Evolutionary conservation across 2,329 filamentous ascomycete genomes (phyloP), one percentile per base, ranked within the genome.

Genomic region (Aspergillus sojae): DNA sequence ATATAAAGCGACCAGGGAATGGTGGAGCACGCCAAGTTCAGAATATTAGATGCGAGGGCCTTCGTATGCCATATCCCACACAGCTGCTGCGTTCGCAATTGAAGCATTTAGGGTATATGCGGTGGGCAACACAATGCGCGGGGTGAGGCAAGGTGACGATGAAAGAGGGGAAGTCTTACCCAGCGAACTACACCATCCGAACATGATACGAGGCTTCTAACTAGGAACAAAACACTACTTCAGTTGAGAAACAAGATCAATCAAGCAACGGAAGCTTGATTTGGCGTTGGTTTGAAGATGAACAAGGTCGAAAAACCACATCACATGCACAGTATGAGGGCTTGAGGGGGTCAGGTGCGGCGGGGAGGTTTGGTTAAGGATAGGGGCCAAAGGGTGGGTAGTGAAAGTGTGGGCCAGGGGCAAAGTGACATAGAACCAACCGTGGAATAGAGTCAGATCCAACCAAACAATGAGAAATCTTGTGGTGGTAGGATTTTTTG

Each of bases 151-250:
- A 58, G 41, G n/a, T 43, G 21, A 30, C 12, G 14, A 34, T 39
- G 48, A 56, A 45, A 58, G 21, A 48, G 50, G 48, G 59, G 48
- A 48, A 63, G 39, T 61, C 74, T 72, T 71, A 78, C 75, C 71
- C 65, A 77, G 61, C 50, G 68, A 68, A 68, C 69, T 67, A 65
- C 69, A 67, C 74, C 74, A 76, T 63, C 75, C 74, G 62, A 77
- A 77, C 75, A 78, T 77, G 59, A 61, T 69, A 48, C 32, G 30
- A 21, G 52, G 16, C 48, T 23, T 55, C 10, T 55, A 34, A 12
- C 41, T 26, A 56, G 36, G 46, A 34, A 26, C 12, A 59, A 28
- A 16, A 14, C 14, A 30, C 46, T 50, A 50, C 46, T 50, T 50
- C 16, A n/a, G 46, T 19, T 16, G 45, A 12, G n/a, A 28, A 30